Conservation (phyloP, 371 early-diverging fungal genomes). For the Mucor circinelloides region DNA sequence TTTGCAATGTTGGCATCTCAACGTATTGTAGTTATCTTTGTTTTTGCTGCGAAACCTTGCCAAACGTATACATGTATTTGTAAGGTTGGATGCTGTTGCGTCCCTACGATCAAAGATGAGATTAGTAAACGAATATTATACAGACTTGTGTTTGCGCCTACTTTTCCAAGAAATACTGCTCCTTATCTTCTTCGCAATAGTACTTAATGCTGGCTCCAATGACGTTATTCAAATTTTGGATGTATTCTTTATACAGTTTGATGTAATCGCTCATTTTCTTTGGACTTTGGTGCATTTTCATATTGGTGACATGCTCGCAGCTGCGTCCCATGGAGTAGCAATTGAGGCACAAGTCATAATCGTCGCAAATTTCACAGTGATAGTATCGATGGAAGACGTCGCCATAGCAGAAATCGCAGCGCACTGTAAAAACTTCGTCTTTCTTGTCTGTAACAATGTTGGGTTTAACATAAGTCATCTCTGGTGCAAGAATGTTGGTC, state of each 20-base stretch:
- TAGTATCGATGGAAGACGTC: slow-evolving; percentile 42
- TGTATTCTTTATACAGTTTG: slow-evolving; percentile 12
- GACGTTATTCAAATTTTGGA: slow-evolving; percentile 11
- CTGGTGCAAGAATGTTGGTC: slow-evolving; percentile 24
- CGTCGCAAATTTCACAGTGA: slow-evolving; percentile 29
- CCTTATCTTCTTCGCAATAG: neutral
- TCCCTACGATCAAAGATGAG: neutral
- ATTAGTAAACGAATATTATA: neutral
- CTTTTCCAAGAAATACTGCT: neutral
- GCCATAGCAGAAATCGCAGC: slow-evolving; percentile 42
- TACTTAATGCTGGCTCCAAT: neutral
- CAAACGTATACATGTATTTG: slow-evolving; percentile 27
- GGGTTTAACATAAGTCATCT: slow-evolving; percentile 15
- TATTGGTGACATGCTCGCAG: slow-evolving; percentile 27
- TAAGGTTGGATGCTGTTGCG: neutral
- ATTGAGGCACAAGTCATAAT: slow-evolving; percentile 35
- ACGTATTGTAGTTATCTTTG: slow-evolving; percentile 8
- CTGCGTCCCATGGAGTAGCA: slow-evolving; percentile 39
- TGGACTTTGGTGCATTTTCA: slow-evolving; percentile 28
- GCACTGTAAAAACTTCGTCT: slow-evolving; percentile 14
- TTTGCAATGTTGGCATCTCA: slow-evolving; percentile 31
- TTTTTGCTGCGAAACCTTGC: slow-evolving; percentile 23
- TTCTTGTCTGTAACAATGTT: neutral
- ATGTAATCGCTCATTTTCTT: neutral
- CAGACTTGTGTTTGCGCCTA: neutral